These are phyloP conservation scores for Trichomonas vaginalis DNA, from an alignment of 208 protist genomes.

Conservation along the genomic window DNA sequence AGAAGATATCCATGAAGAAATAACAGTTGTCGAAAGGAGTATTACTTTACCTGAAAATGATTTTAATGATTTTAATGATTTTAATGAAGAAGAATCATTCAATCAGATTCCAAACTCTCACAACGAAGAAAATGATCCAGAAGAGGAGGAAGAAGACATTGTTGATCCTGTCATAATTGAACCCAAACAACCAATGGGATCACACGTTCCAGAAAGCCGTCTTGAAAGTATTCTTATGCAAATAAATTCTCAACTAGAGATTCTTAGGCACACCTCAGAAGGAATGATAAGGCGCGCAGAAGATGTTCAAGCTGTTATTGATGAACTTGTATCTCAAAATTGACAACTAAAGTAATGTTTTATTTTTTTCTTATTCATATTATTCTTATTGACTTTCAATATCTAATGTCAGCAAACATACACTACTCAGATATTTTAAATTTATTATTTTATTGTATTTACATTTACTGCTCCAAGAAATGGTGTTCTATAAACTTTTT, in stretches of 20 bases:
- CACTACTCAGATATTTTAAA: too few species aligned
- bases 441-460: too few species aligned
- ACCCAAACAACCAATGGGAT: not conserved
- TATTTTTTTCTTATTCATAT: not conserved
- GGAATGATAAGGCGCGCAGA: not conserved
- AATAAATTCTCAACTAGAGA: not conserved
- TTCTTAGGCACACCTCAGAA: not conserved
- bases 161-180: not conserved
- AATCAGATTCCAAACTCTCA: too few species aligned
- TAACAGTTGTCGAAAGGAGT: not conserved
- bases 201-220: not conserved
- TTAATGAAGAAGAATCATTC: too few species aligned
- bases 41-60: not conserved
- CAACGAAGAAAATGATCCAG: too few species aligned
- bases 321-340: not conserved
- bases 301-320: not conserved
- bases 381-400: too few species aligned
- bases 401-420: too few species aligned
- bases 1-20: too few species aligned
- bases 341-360: not conserved
- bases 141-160: not conserved
- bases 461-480: too few species aligned
- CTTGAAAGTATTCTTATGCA: not conserved
- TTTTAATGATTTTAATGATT: too few species aligned
- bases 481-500: too few species aligned